These are phyloP conservation scores for Ophiostoma ips DNA, from an alignment of 2,329 filamentous ascomycete species.

Conservation along the genomic window DNA sequence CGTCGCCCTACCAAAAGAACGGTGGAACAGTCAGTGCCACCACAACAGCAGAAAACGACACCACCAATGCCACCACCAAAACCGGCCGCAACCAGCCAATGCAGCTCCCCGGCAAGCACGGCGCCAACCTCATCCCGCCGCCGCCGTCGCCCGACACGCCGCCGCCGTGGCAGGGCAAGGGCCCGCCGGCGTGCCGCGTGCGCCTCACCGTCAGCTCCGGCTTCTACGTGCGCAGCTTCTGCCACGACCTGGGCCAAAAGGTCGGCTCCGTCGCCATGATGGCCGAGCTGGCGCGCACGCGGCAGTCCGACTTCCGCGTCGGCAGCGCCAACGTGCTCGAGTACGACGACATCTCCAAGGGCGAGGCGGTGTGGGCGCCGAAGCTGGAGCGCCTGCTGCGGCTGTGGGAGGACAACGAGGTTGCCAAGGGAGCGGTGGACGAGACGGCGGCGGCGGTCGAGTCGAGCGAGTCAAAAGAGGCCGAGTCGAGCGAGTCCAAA, in stretches of 20 bases:
- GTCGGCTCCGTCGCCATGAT: conserved; percentile 74
- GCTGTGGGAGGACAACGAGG: conserved; percentile 16
- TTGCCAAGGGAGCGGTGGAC: conserved; percentile 3
- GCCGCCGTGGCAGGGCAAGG: conserved; percentile 44
- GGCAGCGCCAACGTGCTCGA: conserved; percentile 59
- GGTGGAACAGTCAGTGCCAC: not conserved
- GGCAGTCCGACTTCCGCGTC: conserved; percentile 69
- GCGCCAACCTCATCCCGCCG: conserved; percentile 40
- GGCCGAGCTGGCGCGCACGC: conserved; percentile 66
- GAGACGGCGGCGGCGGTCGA: not conserved
- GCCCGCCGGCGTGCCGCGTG: conserved; percentile 65
- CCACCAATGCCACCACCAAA: not conserved
- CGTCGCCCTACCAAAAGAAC: conserved; percentile 17
- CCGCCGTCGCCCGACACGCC: conserved; percentile 32
- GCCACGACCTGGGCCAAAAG: conserved; percentile 77
- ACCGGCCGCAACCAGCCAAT: not conserved
- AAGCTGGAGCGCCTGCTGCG: conserved; percentile 47
- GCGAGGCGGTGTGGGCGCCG: conserved; percentile 71
- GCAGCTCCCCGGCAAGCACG: conserved; percentile 25
- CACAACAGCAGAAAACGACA: not conserved
- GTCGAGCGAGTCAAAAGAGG: not conserved
- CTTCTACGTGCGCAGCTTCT: conserved; percentile 91
- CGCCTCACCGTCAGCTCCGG: conserved; percentile 89
- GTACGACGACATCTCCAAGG: conserved; percentile 60
- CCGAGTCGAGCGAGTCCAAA: not conserved